These are phyloP conservation scores for Talaromyces pinophilus DNA, from an alignment of 2,329 filamentous ascomycete genomes.

Conservation along the genomic window DNA sequence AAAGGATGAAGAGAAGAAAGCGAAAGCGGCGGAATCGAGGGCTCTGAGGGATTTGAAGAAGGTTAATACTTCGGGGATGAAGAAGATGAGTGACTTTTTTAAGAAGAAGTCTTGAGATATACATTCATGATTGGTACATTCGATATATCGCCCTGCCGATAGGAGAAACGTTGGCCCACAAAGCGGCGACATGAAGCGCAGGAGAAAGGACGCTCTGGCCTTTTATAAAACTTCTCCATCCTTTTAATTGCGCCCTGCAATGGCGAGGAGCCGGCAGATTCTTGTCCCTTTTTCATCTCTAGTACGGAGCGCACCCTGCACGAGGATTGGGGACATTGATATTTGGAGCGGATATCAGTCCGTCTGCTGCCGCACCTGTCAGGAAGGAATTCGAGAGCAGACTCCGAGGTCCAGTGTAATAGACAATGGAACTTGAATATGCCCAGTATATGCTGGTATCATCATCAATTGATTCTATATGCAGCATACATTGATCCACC, in stretches of 20 bases:
- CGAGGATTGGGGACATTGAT: neutral
- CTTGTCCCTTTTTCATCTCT: neutral
- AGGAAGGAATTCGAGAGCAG: neutral
- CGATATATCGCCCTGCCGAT: neutral
- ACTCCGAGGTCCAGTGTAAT: neutral
- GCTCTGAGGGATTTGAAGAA: slow-evolving; percentile 82
- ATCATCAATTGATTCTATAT: slow-evolving; percentile 10
- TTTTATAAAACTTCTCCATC: neutral
- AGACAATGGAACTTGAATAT: neutral
- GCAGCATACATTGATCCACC: neutral
- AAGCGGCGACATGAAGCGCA: neutral
- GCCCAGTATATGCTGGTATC: neutral
- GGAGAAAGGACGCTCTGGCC: neutral
- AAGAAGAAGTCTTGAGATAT: slow-evolving; percentile 39
- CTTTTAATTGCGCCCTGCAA: neutral
- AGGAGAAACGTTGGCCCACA: neutral
- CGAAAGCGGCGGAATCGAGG: slow-evolving; percentile 71
- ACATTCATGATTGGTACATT: neutral
- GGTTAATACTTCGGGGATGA: slow-evolving; percentile 90
- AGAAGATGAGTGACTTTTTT: slow-evolving; percentile 95
- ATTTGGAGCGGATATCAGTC: neutral
- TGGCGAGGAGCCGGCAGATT: neutral
- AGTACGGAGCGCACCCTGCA: too few species aligned
- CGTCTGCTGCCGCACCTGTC: neutral
- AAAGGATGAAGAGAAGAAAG: slow-evolving; percentile 83